Conservation (phyloP, 2,329 filamentous ascomycete genomes). For the Coniochaeta sp. region DNA sequence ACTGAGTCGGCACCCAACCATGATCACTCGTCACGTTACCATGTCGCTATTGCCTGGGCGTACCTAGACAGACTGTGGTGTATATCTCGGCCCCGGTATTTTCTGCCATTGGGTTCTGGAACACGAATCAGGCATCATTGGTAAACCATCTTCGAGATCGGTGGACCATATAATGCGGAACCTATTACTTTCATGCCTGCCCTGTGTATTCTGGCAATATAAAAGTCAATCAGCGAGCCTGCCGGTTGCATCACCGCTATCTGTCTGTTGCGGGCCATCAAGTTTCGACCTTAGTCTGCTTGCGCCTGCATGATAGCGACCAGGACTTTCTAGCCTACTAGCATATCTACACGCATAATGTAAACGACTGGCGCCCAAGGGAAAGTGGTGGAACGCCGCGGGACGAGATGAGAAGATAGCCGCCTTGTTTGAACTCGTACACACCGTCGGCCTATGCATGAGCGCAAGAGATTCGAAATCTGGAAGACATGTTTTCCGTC, state of each 20-base stretch:
- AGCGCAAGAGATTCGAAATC: background rate
- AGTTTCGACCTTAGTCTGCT: background rate
- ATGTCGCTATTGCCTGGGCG: background rate
- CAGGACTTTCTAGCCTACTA: background rate
- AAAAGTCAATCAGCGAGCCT: background rate
- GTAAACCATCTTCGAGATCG: background rate
- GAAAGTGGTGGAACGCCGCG: background rate
- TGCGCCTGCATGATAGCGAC: background rate
- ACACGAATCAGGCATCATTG: background rate
- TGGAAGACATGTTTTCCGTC: background rate
- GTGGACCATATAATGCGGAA: background rate
- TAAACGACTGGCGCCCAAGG: background rate
- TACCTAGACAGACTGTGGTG: background rate
- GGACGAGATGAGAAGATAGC: background rate
- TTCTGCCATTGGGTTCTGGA: background rate
- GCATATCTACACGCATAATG: background rate
- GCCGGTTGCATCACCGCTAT: background rate
- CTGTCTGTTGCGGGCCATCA: background rate
- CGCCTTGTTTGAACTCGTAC: background rate
- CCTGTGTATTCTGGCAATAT: background rate
- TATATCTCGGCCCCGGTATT: background rate
- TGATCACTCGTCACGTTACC: background rate
- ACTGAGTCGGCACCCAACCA: background rate
- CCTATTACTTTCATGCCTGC: background rate
- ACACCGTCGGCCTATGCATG: background rate